Evolutionary conservation across 768 basidiomycete genomes (phyloP).

Genomic region (Leucogyrophana mollusca): DNA sequence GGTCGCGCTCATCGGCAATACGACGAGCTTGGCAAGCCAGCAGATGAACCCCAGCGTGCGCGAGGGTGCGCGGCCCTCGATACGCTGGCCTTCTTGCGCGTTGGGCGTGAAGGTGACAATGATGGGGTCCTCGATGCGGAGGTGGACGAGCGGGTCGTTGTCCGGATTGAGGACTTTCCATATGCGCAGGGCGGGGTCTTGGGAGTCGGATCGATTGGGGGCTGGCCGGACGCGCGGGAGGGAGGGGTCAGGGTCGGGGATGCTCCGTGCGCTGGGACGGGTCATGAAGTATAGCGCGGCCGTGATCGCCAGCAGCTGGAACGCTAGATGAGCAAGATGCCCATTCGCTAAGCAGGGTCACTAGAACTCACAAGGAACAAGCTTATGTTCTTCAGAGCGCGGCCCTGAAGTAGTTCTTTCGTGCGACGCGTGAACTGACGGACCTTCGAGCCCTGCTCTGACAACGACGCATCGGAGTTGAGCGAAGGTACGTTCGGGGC

Average conservation of each 20-base stretch:
- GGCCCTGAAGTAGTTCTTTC: constrained; percentile 55
- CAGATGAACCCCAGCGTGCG: constrained; percentile 54
- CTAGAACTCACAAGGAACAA: constrained; percentile 61
- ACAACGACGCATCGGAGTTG: constrained; percentile 21
- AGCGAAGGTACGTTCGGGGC: constrained; percentile 39
- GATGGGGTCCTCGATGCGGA: constrained; percentile 79
- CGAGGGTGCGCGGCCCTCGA: constrained; percentile 37
- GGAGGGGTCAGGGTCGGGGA: constrained; percentile 21
- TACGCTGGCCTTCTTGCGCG: constrained; percentile 21
- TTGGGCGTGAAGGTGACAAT: constrained; percentile 65
- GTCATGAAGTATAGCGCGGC: constrained; percentile 75
- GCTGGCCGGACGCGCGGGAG: constrained; percentile 35
- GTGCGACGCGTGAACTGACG: constrained; percentile 19
- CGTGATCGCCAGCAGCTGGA: constrained; percentile 74
- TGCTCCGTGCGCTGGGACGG: constrained; percentile 40
- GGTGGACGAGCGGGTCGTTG: constrained; percentile 63
- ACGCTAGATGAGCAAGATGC: constrained; percentile 5
- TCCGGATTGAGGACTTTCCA: constrained; percentile 80
- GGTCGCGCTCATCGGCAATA: constrained; percentile 81
- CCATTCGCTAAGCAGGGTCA: background rate
- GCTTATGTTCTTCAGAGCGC: constrained; percentile 76
- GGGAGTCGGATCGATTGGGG: constrained; percentile 26
- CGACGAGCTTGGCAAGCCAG: constrained; percentile 82
- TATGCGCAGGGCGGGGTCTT: constrained; percentile 59
- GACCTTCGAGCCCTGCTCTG: constrained; percentile 30